phyloP scores from a whole-genome alignment of 1,284 basidiomycete genomes.

The Ganoderma multipileum region DNA sequence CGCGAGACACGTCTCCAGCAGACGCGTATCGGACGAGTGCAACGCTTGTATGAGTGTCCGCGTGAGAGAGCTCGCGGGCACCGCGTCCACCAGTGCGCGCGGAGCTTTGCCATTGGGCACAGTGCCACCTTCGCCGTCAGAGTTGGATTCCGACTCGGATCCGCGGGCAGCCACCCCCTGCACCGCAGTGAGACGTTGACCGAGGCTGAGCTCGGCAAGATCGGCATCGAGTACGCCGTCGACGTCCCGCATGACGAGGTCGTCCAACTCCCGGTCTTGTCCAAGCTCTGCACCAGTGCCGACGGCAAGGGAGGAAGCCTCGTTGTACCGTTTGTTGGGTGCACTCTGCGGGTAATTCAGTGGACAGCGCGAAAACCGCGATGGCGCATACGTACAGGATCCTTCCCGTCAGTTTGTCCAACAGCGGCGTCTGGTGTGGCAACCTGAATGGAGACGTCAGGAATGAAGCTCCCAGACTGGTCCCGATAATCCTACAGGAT shows the following conservation, averaged over 20 bases:
- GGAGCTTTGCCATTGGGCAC: slow-evolving; percentile 40
- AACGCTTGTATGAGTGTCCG: slow-evolving; percentile 96
- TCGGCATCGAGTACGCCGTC: slow-evolving; percentile 83
- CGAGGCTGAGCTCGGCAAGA: slow-evolving; percentile 88
- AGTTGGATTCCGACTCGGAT: slow-evolving; percentile 53
- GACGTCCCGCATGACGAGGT: slow-evolving; percentile 53
- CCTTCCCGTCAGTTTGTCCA: slow-evolving; percentile 18
- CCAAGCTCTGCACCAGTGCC: slow-evolving; percentile 69
- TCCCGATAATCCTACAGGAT: slow-evolving; percentile 59
- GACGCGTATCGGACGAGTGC: slow-evolving; percentile 90
- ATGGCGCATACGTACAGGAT: not conserved
- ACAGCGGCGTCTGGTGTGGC: slow-evolving; percentile 47
- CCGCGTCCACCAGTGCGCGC: slow-evolving; percentile 33
- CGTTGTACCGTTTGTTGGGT: slow-evolving; percentile 68
- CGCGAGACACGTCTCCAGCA: slow-evolving; percentile 88
- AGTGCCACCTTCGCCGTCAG: slow-evolving; percentile 45
- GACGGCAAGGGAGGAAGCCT: slow-evolving; percentile 65
- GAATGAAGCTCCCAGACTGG: slow-evolving; percentile 60
- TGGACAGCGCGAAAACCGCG: not conserved
- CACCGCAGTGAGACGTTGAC: slow-evolving; percentile 83
- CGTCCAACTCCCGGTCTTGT: slow-evolving; percentile 64
- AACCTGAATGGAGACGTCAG: slow-evolving; percentile 56
- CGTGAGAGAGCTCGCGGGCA: slow-evolving; percentile 89
- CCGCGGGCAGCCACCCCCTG: slow-evolving; percentile 52
- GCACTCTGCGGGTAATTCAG: slow-evolving; percentile 41